Evolutionary conservation across 345 rosid genomes (phyloP), one percentile per base, ranked within the genome.

Genomic region (Turritis glabra): DNA sequence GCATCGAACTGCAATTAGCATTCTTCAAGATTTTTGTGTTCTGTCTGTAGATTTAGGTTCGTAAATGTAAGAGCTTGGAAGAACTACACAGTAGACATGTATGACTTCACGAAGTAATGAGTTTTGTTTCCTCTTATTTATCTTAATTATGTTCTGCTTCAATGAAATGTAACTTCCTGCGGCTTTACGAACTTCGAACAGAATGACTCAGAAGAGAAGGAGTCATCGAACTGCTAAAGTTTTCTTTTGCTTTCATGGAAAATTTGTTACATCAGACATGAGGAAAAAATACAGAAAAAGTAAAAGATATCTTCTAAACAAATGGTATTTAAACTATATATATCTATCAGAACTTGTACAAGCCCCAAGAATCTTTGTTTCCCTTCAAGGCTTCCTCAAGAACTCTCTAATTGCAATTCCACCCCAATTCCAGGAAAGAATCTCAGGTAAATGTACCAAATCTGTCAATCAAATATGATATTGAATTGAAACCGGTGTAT

Each of bases 261-360:
- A 77, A 41, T 71, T 72, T 72, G 57, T 59, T 77, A 77, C 80
- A 65, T 43, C 10, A 57, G 63, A 55, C 50, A 22, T 1, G 15
- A 55, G 14, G 50, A 29, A 54, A 57, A 56, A 56, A 22, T 26
- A 62, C 35, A 69, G 13, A 29, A 63, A 38, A 53, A 41, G 52
- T 52, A 46, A 55, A 55, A 35, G 54, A 64, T 27, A 70, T 55
- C 72, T 44, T 2, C 80, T 77, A 77, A 72, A 65, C 64, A 65
- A 77, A 65, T 72, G 68, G 71, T 64, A 25, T 63, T 22, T 54
- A 54, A 76, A 29, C 56, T 64, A 48, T 18, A 18, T 69, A 62
- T 69, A 55, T 71, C 55, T 71, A 77, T 72, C 32, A 38, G 50
- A 71, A 57, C 72, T 77, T 71, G 55, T 71, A 71, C 67, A 77